A percentile compares a stretch with the other conserved stretches of the same genome.
Conservation (phyloP, 495 filamentous ascomycete species). For the Neurospora tetrasperma region DNA sequence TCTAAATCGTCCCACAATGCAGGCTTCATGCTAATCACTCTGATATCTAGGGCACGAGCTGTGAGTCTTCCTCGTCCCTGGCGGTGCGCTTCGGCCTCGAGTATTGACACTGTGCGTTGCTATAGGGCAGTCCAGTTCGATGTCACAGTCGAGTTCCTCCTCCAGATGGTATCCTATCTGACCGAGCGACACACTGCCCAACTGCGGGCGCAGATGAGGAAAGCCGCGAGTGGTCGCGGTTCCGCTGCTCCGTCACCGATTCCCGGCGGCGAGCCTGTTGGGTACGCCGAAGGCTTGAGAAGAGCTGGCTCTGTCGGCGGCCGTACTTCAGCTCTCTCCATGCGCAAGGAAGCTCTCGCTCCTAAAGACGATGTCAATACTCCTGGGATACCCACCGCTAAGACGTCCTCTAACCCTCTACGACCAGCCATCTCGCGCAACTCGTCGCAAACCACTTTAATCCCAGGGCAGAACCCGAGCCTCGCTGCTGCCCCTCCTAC, state of each 20-base stretch:
- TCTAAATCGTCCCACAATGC: conserved; percentile 5
- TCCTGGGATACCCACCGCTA: conserved; percentile 25
- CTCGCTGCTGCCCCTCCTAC: conserved; percentile 10
- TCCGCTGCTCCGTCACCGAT: conserved; percentile 42
- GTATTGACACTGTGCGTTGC: conserved; percentile 15
- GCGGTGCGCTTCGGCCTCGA: background rate
- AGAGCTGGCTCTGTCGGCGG: conserved; percentile 48
- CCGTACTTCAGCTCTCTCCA: conserved; percentile 51
- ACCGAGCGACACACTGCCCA: conserved; percentile 85
- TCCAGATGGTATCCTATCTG: conserved; percentile 91
- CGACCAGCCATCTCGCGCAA: conserved; percentile 41
- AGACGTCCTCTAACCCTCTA: conserved; percentile 15
- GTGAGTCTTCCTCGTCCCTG: conserved; percentile 37
- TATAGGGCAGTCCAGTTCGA: conserved; percentile 36
- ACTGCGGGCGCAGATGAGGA: conserved; percentile 80
- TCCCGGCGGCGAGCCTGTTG: conserved; percentile 37
- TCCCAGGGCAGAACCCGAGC: conserved; percentile 27
- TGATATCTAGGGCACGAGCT: conserved; percentile 60
- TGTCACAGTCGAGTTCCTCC: conserved; percentile 76
- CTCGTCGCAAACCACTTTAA: conserved; percentile 49
- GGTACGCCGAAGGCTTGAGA: conserved; percentile 44
- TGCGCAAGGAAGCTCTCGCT: conserved; percentile 51
- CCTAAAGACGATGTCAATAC: conserved; percentile 35
- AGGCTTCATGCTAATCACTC: background rate
- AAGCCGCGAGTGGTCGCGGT: conserved; percentile 42